Evolutionary conservation across 202 grass and related monocot genomes (phyloP).

Genomic region (Digitaria exilis): DNA sequence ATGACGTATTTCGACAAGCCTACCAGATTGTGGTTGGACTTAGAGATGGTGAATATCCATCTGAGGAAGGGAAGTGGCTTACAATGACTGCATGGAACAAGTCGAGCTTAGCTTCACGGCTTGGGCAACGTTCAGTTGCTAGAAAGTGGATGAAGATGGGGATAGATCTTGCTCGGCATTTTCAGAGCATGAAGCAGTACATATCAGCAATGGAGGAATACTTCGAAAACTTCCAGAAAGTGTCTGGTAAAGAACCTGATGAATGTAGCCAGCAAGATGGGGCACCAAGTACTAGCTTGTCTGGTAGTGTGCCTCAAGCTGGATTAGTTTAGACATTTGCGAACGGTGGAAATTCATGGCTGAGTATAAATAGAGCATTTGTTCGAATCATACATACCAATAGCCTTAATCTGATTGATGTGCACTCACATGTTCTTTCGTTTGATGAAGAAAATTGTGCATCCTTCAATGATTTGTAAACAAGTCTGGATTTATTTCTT

Average conservation of each 20-base stretch:
- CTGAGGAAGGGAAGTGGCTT: conserved; percentile 92
- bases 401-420: conserved; percentile 14
- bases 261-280: conserved; percentile 47
- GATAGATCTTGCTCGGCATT: conserved; percentile 74
- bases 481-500: neutral
- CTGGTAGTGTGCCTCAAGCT: conserved; percentile 50
- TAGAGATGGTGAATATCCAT: conserved; percentile 76
- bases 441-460: conserved; percentile 14
- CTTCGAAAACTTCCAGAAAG: conserved; percentile 59
- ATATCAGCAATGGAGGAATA: conserved; percentile 63
- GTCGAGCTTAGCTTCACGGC: conserved; percentile 52
- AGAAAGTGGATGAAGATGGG: conserved; percentile 93
- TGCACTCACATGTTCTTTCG: neutral
- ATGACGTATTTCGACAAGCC: conserved; percentile 77
- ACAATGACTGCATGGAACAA: conserved; percentile 82
- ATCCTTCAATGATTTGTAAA: neutral
- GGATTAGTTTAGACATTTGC: conserved; percentile 48
- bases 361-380: conserved; percentile 33
- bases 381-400: conserved; percentile 5
- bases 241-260: conserved; percentile 46
- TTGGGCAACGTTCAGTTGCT: conserved; percentile 59
- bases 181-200: conserved; percentile 74
- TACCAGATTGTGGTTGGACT: conserved; percentile 90
- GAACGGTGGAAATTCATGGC: neutral
- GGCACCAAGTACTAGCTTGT: conserved; percentile 39